These are phyloP conservation scores for Pistacia vera DNA, from an alignment of 345 rosid genomes.

Conservation along the genomic window DNA sequence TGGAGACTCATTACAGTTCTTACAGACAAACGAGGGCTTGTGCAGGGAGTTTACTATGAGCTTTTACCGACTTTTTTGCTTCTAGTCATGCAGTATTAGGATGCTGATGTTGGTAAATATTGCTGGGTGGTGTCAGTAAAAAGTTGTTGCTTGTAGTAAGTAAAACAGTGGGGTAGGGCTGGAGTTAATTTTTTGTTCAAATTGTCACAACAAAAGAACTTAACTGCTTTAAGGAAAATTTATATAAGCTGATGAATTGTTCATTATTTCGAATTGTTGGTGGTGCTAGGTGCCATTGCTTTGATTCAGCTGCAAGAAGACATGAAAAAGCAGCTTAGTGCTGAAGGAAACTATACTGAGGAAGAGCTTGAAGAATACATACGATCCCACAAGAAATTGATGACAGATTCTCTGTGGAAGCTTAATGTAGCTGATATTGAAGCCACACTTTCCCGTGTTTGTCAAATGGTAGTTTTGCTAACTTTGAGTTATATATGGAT, in stretches of 20 bases:
- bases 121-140: not conserved
- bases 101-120: not conserved
- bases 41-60: not conserved
- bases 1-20: not conserved
- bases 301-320: slow-evolving; percentile 98
- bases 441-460: slow-evolving; percentile 91
- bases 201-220: not conserved
- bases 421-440: slow-evolving; percentile 98
- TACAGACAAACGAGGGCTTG: not conserved
- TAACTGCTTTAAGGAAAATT: not conserved
- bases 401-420: slow-evolving; percentile 97
- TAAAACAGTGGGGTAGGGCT: not conserved
- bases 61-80: not conserved
- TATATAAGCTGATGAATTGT: not conserved
- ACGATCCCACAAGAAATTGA: slow-evolving; percentile 83
- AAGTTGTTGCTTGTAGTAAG: not conserved
- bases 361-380: slow-evolving; percentile 92
- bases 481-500: slow-evolving; percentile 22
- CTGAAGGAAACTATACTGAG: slow-evolving; percentile 85
- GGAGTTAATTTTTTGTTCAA: not conserved
- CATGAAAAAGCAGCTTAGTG: slow-evolving; percentile 85
- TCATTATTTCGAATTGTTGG: slow-evolving; percentile 13
- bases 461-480: slow-evolving; percentile 83
- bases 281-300: slow-evolving; percentile 82
- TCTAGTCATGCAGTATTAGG: slow-evolving; percentile 3